Percentiles rank a stretch among this genome's conserved stretches.
These are phyloP conservation scores for Pleurotus giganteus DNA, from an alignment of 768 basidiomycete species.

Conservation along the genomic window DNA sequence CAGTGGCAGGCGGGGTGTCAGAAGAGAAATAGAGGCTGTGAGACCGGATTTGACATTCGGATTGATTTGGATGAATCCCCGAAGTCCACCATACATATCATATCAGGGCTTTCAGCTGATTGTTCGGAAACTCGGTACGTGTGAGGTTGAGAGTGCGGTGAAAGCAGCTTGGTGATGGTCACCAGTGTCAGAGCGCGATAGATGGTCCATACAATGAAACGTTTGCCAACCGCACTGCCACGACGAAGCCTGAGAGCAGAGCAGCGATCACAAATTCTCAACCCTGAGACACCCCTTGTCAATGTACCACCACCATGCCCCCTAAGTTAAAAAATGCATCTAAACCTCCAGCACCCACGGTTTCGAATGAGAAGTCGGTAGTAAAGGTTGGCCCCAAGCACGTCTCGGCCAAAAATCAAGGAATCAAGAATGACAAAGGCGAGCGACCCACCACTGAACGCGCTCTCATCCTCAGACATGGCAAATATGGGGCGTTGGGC, in stretches of 20 bases:
- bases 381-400: constrained; percentile 56
- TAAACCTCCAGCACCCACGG: constrained; percentile 15
- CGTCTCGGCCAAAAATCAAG: constrained; percentile 32
- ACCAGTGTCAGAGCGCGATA: neutral
- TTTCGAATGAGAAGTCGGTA: constrained; percentile 42
- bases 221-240: too few species aligned
- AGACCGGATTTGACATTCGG: constrained; percentile 2
- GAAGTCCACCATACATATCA: neutral
- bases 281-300: constrained; percentile 1
- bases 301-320: constrained; percentile 20
- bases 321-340: constrained; percentile 16
- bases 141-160: neutral
- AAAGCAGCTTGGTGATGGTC: neutral
- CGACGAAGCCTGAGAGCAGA: too few species aligned
- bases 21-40: neutral
- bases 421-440: constrained; percentile 43
- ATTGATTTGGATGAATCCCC: constrained; percentile 1
- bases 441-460: constrained; percentile 65
- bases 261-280: neutral
- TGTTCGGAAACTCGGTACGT: neutral
- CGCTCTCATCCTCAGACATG: constrained; percentile 72
- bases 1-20: constrained; percentile 9
- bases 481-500: constrained; percentile 70
- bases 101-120: constrained; percentile 4
- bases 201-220: neutral